These are phyloP conservation scores for Lachancea meyersii DNA, from an alignment of 805 yeast species.

Conservation along the genomic window DNA sequence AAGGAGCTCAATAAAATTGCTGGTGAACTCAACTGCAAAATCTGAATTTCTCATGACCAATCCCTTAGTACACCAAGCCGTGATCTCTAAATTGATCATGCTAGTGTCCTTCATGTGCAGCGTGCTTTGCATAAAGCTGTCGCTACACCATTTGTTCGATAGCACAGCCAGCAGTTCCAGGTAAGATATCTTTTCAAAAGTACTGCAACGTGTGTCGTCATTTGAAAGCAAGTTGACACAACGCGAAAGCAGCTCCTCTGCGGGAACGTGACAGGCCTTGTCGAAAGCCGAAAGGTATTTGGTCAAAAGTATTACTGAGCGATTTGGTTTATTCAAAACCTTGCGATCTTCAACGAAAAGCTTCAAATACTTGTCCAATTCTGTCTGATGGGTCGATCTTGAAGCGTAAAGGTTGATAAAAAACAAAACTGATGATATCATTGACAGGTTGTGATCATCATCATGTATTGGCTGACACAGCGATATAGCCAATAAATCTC, in stretches of 20 bases:
- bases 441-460: conserved; percentile 24
- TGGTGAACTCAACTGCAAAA: conserved; percentile 32
- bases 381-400: conserved; percentile 37
- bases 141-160: conserved; percentile 28
- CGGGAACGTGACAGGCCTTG: conserved; percentile 30
- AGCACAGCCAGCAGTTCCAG: conserved; percentile 25
- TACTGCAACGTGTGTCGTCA: conserved; percentile 1
- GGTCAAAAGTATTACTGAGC: conserved; percentile 36
- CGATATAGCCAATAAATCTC: conserved; percentile 14
- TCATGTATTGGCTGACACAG: conserved; percentile 10
- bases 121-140: conserved; percentile 10
- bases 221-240: conserved; percentile 8
- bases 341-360: conserved; percentile 33
- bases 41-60: conserved; percentile 52
- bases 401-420: conserved; percentile 31
- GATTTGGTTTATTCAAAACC: conserved; percentile 19
- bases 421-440: conserved; percentile 33
- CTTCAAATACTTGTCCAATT: conserved; percentile 36
- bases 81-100: conserved; percentile 42
- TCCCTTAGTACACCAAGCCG: conserved; percentile 70
- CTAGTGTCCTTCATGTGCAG: conserved; percentile 16
- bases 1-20: conserved; percentile 34
- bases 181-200: conserved; percentile 25
- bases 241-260: conserved; percentile 7
- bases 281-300: conserved; percentile 51